Percentiles rank a stretch among this genome's conserved stretches.
phyloP scores from a whole-genome alignment of 768 basidiomycete species.

The Psilocybe cubensis region DNA sequence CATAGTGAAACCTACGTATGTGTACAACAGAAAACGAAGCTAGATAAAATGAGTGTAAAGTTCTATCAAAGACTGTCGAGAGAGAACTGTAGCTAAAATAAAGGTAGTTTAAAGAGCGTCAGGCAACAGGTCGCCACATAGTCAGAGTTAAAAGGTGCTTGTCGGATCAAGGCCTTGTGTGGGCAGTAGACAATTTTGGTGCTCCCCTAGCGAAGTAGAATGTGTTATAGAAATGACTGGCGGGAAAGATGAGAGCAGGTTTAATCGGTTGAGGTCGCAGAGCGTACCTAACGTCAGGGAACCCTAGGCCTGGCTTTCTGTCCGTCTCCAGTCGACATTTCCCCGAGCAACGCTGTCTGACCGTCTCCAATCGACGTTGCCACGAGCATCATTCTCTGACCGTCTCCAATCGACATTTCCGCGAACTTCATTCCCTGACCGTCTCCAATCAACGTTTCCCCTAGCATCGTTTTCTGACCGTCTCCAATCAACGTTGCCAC shows the following conservation, averaged over 20 bases:
- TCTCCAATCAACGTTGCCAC: slow-evolving; percentile 21
- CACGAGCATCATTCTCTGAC: slow-evolving; percentile 12
- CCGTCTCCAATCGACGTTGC: slow-evolving; percentile 5
- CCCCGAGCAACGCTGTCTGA: not conserved
- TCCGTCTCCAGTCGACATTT: slow-evolving; percentile 3
- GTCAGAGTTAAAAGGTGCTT: slow-evolving; percentile 14
- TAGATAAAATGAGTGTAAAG: slow-evolving; percentile 19
- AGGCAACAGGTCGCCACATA: slow-evolving; percentile 20
- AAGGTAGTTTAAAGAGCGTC: slow-evolving; percentile 20
- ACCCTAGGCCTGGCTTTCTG: slow-evolving; percentile 3
- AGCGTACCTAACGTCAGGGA: slow-evolving; percentile 1
- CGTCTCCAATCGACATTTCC: slow-evolving; percentile 22
- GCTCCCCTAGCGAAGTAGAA: slow-evolving; percentile 12
- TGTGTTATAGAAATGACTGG: slow-evolving; percentile 3
- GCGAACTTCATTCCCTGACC: slow-evolving; percentile 11
- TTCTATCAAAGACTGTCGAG: slow-evolving; percentile 15
- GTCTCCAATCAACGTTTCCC: slow-evolving; percentile 29
- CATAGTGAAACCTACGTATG: slow-evolving; percentile 15
- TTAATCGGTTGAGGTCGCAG: not conserved
- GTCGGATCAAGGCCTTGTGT: slow-evolving; percentile 19
- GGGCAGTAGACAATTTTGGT: slow-evolving; percentile 10
- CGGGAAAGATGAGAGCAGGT: not conserved
- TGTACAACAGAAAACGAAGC: slow-evolving; percentile 10
- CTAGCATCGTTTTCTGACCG: slow-evolving; percentile 18
- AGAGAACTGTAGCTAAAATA: slow-evolving; percentile 17